A percentile compares a stretch with the other conserved stretches of the same genome.
Conservation (phyloP, 2,329 filamentous ascomycete genomes). For the Passalora sequoiae region DNA sequence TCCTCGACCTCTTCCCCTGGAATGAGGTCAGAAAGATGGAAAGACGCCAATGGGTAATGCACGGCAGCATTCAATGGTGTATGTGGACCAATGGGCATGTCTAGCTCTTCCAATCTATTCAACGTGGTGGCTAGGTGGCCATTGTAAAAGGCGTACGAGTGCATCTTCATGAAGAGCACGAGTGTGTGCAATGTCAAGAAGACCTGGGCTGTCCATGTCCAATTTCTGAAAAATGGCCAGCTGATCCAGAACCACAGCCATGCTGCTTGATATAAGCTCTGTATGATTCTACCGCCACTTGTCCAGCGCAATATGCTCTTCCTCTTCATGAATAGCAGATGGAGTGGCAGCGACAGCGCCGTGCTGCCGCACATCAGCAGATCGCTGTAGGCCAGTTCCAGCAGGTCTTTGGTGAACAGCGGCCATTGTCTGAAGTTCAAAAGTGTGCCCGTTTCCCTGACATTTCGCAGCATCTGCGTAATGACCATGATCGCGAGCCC, state of each 20-base stretch:
- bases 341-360: slow-evolving; percentile 13
- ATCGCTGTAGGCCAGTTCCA: slow-evolving; percentile 79
- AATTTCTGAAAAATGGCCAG: slow-evolving; percentile 76
- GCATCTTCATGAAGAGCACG: slow-evolving; percentile 96
- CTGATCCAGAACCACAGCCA: slow-evolving; percentile 76
- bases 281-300: slow-evolving; percentile 70
- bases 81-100: slow-evolving; percentile 53
- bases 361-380: slow-evolving; percentile 58
- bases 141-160: slow-evolving; percentile 97
- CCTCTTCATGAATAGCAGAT: slow-evolving; percentile 30
- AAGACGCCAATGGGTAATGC: slow-evolving; percentile 57
- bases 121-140: slow-evolving; percentile 87
- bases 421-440: slow-evolving; percentile 82
- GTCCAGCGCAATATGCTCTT: slow-evolving; percentile 47
- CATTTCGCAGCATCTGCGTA: slow-evolving; percentile 85
- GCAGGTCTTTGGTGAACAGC: slow-evolving; percentile 81
- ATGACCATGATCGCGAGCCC: slow-evolving; percentile 94
- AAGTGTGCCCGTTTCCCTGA: slow-evolving; percentile 87
- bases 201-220: slow-evolving; percentile 97
- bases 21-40: slow-evolving; percentile 51
- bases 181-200: slow-evolving; percentile 89
- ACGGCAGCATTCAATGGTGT: slow-evolving; percentile 55
- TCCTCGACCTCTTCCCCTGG: slow-evolving; percentile 31
- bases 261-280: slow-evolving; percentile 70
- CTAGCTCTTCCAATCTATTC: slow-evolving; percentile 71